phyloP scores from a whole-genome alignment of 2,329 filamentous ascomycete species.

The Didymella glomerata region DNA sequence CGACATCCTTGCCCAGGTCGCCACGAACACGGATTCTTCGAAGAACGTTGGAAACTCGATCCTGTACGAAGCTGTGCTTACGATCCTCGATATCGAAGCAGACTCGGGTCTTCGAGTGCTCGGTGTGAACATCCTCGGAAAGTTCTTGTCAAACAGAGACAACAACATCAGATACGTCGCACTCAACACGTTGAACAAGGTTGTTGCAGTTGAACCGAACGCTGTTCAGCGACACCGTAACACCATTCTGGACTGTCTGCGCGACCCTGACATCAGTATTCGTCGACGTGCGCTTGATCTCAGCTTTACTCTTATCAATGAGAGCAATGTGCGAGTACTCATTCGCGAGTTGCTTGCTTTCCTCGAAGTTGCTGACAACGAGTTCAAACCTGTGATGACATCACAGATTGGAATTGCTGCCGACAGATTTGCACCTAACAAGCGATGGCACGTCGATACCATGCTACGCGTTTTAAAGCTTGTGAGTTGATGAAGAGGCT shows the following conservation, averaged over 20 bases:
- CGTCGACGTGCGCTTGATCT: slow-evolving; percentile 92
- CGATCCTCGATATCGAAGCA: slow-evolving; percentile 97
- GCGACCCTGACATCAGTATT: slow-evolving; percentile 98
- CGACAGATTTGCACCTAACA: slow-evolving; percentile 94
- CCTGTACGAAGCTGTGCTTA: slow-evolving; percentile 94
- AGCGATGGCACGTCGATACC: slow-evolving; percentile 98
- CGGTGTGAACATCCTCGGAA: slow-evolving; percentile 97
- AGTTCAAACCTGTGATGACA: slow-evolving; percentile 99
- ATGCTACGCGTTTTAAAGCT: slow-evolving; percentile 94
- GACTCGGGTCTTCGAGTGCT: slow-evolving; percentile 93
- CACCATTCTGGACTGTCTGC: slow-evolving; percentile 93
- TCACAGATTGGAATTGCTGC: slow-evolving; percentile 97
- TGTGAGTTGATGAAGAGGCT: slow-evolving; percentile 33
- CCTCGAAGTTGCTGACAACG: slow-evolving; percentile 94
- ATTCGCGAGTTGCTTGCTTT: slow-evolving; percentile 94
- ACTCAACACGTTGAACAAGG: slow-evolving; percentile 95
- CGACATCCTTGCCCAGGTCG: slow-evolving; percentile 95
- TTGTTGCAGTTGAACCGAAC: slow-evolving; percentile 97
- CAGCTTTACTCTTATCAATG: slow-evolving; percentile 98
- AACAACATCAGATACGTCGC: slow-evolving; percentile 99
- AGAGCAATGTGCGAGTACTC: slow-evolving; percentile 91
- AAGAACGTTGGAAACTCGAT: slow-evolving; percentile 99
- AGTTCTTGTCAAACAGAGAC: slow-evolving; percentile 97
- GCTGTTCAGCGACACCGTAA: slow-evolving; percentile 97
- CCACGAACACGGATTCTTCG: slow-evolving; percentile 95